A percentile compares a stretch with the other conserved stretches of the same genome.
phyloP scores from a whole-genome alignment of 805 yeast genomes.

The Scheffersomyces ergatensis region DNA sequence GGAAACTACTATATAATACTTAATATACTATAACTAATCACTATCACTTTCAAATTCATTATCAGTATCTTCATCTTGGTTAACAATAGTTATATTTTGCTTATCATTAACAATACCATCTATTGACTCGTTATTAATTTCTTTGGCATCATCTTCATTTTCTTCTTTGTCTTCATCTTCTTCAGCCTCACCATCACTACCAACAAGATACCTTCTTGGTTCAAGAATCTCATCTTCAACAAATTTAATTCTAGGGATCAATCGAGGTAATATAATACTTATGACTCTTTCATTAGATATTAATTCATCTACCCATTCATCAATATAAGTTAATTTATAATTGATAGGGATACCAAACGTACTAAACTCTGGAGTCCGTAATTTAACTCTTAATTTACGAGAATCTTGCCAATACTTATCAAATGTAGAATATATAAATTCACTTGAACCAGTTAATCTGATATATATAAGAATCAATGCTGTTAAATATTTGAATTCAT shows the following conservation, averaged over 20 bases:
- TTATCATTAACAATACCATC: not conserved
- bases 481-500: slow-evolving; percentile 69
- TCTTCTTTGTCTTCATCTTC: slow-evolving; percentile 14
- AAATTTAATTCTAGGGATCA: slow-evolving; percentile 40
- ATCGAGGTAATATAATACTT: slow-evolving; percentile 71
- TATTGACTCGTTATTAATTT: not conserved
- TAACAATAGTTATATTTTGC: not conserved
- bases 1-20: no score
- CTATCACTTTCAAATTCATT: slow-evolving; percentile 35
- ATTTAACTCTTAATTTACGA: slow-evolving; percentile 55
- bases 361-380: slow-evolving; percentile 24
- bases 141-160: slow-evolving; percentile 3
- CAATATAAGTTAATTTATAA: slow-evolving; percentile 52
- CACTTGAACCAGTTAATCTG: slow-evolving; percentile 39
- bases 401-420: slow-evolving; percentile 63
- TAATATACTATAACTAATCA: slow-evolving; percentile 32
- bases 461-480: slow-evolving; percentile 68
- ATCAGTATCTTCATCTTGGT: slow-evolving; percentile 2
- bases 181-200: slow-evolving; percentile 24
- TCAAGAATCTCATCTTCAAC: slow-evolving; percentile 41
- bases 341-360: slow-evolving; percentile 17
- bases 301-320: slow-evolving; percentile 69
- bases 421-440: slow-evolving; percentile 46
- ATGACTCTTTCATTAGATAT: slow-evolving; percentile 57
- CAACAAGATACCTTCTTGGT: slow-evolving; percentile 36